Evolutionary conservation across 139 green algal species (phyloP).

Genomic region (Micractinium conductrix): DNA sequence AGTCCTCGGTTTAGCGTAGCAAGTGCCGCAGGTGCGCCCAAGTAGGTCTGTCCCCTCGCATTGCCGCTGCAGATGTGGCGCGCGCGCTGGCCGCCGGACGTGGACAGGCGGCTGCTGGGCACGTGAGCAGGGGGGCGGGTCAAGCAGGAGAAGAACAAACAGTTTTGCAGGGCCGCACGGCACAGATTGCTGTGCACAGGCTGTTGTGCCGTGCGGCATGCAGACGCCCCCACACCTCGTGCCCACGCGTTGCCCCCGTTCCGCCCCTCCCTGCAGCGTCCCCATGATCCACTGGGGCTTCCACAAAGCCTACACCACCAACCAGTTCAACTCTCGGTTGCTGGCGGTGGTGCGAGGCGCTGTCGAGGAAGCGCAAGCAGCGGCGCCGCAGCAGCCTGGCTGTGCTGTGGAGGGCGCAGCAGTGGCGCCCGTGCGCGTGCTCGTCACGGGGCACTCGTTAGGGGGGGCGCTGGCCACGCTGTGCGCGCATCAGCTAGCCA

Average conservation of each 20-base stretch:
- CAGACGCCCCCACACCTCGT: background rate
- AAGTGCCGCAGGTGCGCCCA: too few relatives aligned
- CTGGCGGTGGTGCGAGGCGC: background rate
- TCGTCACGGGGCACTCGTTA: constrained; percentile 44
- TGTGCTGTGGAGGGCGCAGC: background rate
- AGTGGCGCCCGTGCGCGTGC: background rate
- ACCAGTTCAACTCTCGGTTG: background rate
- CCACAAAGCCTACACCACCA: constrained; percentile 15
- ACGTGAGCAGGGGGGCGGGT: constrained; percentile 29
- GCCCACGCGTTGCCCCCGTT: background rate
- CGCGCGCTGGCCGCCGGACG: background rate
- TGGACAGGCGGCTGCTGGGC: background rate
- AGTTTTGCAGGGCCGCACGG: too few relatives aligned
- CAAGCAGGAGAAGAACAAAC: too few relatives aligned
- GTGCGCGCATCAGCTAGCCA: constrained; percentile 42
- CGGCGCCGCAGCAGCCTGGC: background rate
- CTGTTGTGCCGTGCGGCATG: too few relatives aligned
- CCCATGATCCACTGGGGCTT: constrained; percentile 49
- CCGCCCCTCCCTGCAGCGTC: background rate
- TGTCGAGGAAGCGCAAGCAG: background rate
- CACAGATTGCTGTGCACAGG: too few relatives aligned
- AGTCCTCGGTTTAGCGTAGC: too few relatives aligned
- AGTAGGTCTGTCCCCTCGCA: background rate
- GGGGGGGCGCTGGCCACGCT: constrained; percentile 58
- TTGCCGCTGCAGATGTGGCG: constrained; percentile 22